Conservation (phyloP, 257 asterid genomes). For the Solanum paucissectum region DNA sequence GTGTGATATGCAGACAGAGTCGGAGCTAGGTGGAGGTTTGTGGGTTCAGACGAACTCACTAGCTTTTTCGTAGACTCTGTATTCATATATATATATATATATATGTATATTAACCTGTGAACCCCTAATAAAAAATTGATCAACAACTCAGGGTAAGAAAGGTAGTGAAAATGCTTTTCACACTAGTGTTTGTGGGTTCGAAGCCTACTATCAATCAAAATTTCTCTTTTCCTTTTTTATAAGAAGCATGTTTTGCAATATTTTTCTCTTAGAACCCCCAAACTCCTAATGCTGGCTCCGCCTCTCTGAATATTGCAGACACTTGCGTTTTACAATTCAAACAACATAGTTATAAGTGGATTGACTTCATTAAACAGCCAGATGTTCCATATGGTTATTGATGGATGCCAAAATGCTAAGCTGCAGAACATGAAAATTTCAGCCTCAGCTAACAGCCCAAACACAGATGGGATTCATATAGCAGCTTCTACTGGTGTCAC, state of each 20-base stretch:
- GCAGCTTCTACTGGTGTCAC: neutral
- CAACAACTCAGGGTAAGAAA: neutral
- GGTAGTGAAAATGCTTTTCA: neutral
- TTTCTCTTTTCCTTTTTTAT: too few species aligned
- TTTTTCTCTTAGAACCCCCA: neutral
- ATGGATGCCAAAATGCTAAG: neutral
- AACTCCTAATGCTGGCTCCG: neutral
- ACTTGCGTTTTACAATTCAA: constrained; percentile 4
- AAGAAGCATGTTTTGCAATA: neutral
- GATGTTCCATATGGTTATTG: neutral
- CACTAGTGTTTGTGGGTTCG: neutral
- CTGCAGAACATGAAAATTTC: neutral
- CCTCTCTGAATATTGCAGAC: neutral
- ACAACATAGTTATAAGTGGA: neutral
- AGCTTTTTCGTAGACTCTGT: too few species aligned
- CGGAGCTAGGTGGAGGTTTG: neutral
- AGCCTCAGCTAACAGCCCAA: constrained; percentile 2
- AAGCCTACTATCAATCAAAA: neutral
- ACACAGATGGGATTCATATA: constrained; percentile 3
- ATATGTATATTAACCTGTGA: too few species aligned
- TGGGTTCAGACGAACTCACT: neutral
- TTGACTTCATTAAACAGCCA: constrained; percentile 3
- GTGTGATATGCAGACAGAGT: neutral
- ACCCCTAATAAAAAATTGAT: neutral
- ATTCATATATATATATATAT: too few species aligned